Evolutionary conservation across 163 green algal species (phyloP), one percentile per base, ranked within the genome.

Genomic region (Scenedesmus sp.): DNA sequence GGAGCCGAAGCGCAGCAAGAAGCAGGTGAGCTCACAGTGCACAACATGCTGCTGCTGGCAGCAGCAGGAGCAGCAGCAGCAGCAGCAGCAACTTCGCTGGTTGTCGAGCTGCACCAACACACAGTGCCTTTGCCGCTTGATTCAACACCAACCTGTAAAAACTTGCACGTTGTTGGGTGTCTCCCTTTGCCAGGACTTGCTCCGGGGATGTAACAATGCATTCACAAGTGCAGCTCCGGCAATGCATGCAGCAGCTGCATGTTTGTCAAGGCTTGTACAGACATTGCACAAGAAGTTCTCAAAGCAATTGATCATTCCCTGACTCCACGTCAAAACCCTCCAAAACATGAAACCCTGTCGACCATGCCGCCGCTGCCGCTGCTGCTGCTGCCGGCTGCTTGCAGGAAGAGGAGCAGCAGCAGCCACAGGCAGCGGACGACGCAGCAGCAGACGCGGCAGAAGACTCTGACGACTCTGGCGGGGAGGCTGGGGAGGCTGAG

Each of bases 371-470:
- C n/a, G 20, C 56, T 70, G 56, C 22, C n/a, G 20, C 56, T 70
- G 56, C 20, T 70, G 56, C 15, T 70, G 56, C 56, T 70, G 22
- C 46, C 10, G 46, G 46, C 56, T 22, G 2, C 56, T n/a, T 70
- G 56, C 65, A 76, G 65, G 65, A 76, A 76, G 30, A 76, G 65
- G 65, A 76, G 65, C 4, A 76, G 65, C 61, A 35, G 61, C 65
- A 76, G 65, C 65, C 37, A 30, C 65, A 70, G 22, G 56, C 30
- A 22, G 30, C 56, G 30, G 56, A 70, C 30, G 30, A 76, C 20
- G 65, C 65, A 76, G 65, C 65, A 76, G 65, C 65, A 76, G 65
- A 76, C 40, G 65, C 37, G 65, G 65, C 65, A 37, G 65, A 40
- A 10, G 65, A 16, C 9, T 37, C 65, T 18, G 24, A 35, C 12